Evolutionary conservation across 108 stramenopile species (phyloP).

Genomic region (Cyclotella baltica): DNA sequence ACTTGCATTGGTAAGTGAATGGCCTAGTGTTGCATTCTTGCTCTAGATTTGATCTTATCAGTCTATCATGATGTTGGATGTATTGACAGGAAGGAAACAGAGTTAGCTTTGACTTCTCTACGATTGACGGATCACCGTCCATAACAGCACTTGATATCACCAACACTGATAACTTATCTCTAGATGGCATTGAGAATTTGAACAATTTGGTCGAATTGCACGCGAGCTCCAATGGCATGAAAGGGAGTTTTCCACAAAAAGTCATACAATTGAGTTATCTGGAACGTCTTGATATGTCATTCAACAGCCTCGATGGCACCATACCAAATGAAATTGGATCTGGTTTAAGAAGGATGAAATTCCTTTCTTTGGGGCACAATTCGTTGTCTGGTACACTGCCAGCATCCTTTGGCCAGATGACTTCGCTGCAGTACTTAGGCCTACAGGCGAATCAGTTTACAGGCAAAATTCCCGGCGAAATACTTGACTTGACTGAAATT

Average conservation of each 20-base stretch:
- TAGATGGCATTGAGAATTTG: constrained; percentile 26
- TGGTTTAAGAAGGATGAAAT: constrained; percentile 41
- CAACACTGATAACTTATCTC: constrained; percentile 27
- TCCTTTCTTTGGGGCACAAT: constrained; percentile 30
- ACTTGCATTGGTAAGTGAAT: constrained; percentile 18
- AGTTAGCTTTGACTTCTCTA: constrained; percentile 28
- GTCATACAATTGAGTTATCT: constrained; percentile 52
- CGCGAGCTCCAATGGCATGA: constrained; percentile 18
- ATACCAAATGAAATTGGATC: constrained; percentile 60
- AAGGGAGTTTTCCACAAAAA: constrained; percentile 54
- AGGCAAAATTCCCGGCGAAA: constrained; percentile 52
- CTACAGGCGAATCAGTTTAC: constrained; percentile 20
- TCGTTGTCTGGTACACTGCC: constrained; percentile 27
- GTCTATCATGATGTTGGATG: not conserved
- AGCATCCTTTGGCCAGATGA: constrained; percentile 25
- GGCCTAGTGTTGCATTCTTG: not conserved
- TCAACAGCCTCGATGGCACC: constrained; percentile 55
- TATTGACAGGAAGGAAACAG: constrained; percentile 38
- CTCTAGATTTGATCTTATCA: not conserved
- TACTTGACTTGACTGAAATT: constrained; percentile 17
- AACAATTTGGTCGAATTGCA: constrained; percentile 21
- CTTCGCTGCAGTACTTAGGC: constrained; percentile 20
- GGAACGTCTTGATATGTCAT: constrained; percentile 51
- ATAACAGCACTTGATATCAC: constrained; percentile 35
- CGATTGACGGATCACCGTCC: constrained; percentile 4